Conservation (phyloP, 2,329 filamentous ascomycete species). For the Microsporum canis region DNA sequence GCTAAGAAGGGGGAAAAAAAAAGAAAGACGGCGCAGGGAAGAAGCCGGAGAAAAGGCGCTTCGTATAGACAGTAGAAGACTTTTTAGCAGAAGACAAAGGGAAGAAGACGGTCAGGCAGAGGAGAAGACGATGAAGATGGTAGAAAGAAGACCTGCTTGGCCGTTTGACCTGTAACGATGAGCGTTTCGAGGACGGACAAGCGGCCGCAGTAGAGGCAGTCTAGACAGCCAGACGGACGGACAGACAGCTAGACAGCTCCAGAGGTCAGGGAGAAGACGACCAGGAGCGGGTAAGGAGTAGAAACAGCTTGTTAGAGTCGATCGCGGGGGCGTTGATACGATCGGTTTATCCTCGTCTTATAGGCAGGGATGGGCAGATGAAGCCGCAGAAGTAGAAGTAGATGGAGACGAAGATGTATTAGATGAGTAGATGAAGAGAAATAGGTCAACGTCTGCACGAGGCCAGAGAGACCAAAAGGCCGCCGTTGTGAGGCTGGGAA, state of each 20-base stretch:
- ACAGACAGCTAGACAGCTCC: background rate
- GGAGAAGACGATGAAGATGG: background rate
- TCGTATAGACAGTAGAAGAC: too few species aligned
- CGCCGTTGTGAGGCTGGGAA: background rate
- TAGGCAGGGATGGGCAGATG: background rate
- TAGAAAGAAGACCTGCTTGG: background rate
- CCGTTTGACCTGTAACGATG: background rate
- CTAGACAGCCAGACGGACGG: background rate
- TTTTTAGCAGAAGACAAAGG: background rate
- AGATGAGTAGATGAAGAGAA: background rate
- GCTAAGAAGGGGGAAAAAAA: background rate
- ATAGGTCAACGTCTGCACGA: background rate
- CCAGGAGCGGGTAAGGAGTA: background rate
- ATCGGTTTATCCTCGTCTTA: background rate
- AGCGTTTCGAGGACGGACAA: background rate
- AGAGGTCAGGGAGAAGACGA: too few species aligned
- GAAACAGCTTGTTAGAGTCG: background rate
- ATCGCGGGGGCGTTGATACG: background rate
- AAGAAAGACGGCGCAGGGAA: background rate
- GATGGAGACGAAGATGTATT: background rate
- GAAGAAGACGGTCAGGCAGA: background rate
- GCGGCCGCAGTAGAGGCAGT: background rate
- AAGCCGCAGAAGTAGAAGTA: background rate
- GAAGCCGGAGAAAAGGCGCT: too few species aligned
- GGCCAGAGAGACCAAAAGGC: background rate